A percentile compares a stretch with the other conserved stretches of the same genome.
Conservation (phyloP, 2,329 filamentous ascomycete species). For the Graphium sp. region DNA sequence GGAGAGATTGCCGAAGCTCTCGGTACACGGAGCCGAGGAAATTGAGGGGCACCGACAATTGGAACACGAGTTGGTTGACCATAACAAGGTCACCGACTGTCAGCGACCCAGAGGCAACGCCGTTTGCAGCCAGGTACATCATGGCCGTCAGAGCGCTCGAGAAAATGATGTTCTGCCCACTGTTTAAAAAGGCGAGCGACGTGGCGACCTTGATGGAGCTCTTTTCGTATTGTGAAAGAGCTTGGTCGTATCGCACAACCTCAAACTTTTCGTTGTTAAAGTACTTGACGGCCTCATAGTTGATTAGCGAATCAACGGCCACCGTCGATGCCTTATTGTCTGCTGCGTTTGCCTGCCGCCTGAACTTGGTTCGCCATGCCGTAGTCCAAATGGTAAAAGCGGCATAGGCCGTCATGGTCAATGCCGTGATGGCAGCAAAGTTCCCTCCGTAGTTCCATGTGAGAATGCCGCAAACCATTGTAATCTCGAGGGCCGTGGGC, state of each 20-base stretch:
- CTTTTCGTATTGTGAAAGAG: constrained; percentile 72
- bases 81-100: constrained; percentile 95
- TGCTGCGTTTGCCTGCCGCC: constrained; percentile 85
- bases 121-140: constrained; percentile 94
- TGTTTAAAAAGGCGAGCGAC: constrained; percentile 82
- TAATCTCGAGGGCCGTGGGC: constrained; percentile 84
- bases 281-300: constrained; percentile 98
- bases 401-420: constrained; percentile 86
- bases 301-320: constrained; percentile 91
- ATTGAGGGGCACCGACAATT: constrained; percentile 90
- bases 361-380: constrained; percentile 92
- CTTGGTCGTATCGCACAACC: constrained; percentile 75
- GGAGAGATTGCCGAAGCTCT: constrained; percentile 79
- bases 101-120: constrained; percentile 63
- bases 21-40: constrained; percentile 97
- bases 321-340: constrained; percentile 93
- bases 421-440: constrained; percentile 78
- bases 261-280: constrained; percentile 99
- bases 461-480: constrained; percentile 87
- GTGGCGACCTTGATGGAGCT: constrained; percentile 96
- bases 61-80: constrained; percentile 98
- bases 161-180: constrained; percentile 93
- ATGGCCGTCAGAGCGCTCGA: constrained; percentile 83
- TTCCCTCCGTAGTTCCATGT: constrained; percentile 89
- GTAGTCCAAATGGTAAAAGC: constrained; percentile 97